These are phyloP conservation scores for Miscanthus sacchariflorus DNA, from an alignment of 202 grass and related monocot genomes.

Conservation along the genomic window DNA sequence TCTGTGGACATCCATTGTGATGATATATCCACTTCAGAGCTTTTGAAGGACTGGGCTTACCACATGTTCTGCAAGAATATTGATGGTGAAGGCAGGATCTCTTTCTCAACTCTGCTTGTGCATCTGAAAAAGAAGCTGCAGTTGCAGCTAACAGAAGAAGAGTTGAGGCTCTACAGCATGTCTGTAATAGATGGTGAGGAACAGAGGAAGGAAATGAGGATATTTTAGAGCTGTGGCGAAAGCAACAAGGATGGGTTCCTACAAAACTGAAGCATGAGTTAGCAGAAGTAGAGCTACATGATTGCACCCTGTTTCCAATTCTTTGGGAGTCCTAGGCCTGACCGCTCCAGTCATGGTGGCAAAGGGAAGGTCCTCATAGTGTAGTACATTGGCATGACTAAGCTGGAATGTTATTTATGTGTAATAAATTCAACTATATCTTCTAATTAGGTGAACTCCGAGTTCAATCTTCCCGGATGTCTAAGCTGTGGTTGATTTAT, in stretches of 20 bases:
- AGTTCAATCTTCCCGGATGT: too few relatives aligned
- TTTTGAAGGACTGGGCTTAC: neutral
- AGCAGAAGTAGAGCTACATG: neutral
- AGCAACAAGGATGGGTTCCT: neutral
- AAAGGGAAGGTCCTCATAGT: neutral
- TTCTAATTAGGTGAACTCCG: too few relatives aligned
- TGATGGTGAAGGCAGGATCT: neutral
- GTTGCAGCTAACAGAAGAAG: neutral
- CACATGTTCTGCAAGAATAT: neutral
- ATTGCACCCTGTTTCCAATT: neutral
- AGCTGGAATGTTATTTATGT: too few relatives aligned
- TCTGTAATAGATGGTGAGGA: neutral
- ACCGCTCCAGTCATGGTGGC: neutral
- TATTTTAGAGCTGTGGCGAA: neutral
- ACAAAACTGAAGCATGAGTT: neutral
- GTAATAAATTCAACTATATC: too few relatives aligned
- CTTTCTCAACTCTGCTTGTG: neutral
- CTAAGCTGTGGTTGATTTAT: too few relatives aligned
- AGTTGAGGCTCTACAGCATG: neutral
- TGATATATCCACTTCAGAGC: neutral
- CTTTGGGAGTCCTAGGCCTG: neutral
- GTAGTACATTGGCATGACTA: too few relatives aligned
- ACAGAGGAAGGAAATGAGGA: neutral
- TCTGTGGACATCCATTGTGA: conserved; percentile 14
- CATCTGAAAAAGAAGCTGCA: neutral